Evolutionary conservation across 1,284 basidiomycete species (phyloP).

Genomic region (Malassezia caprae): DNA sequence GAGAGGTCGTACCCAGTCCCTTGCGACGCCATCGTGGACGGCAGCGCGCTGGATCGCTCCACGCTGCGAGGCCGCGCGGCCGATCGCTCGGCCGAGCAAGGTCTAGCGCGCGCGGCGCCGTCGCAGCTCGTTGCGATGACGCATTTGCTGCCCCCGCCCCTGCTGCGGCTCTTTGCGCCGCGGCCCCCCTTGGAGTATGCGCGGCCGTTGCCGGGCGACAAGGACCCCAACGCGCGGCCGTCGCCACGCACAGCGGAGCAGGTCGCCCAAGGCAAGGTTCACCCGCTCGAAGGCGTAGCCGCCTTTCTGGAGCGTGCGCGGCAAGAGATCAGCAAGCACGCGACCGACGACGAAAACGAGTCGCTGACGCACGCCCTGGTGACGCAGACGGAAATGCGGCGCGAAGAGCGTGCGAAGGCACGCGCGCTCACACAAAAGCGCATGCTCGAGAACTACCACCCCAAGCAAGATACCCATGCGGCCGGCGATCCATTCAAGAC

Average conservation of each 20-base stretch:
- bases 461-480: constrained; percentile 81
- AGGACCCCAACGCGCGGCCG: constrained; percentile 23
- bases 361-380: constrained; percentile 23
- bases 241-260: constrained; percentile 12
- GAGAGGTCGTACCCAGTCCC: constrained; percentile 98
- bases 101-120: not conserved
- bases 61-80: not conserved
- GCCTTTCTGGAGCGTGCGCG: constrained; percentile 32
- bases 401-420: constrained; percentile 19
- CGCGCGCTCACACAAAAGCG: constrained; percentile 17
- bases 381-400: constrained; percentile 27
- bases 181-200: constrained; percentile 32
- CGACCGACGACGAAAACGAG: constrained; percentile 32
- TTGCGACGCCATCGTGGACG: constrained; percentile 72
- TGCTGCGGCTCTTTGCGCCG: constrained; percentile 41
- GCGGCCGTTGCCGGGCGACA: constrained; percentile 25
- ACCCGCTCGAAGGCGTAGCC: constrained; percentile 35
- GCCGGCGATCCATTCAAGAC: constrained; percentile 97
- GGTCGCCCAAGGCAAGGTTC: constrained; percentile 19
- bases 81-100: not conserved
- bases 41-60: not conserved
- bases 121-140: constrained; percentile 25
- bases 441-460: constrained; percentile 60
- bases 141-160: constrained; percentile 40
- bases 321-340: constrained; percentile 33